Evolutionary conservation across 176 grass and related monocot genomes (phyloP).

Genomic region (Oryza meridionalis): DNA sequence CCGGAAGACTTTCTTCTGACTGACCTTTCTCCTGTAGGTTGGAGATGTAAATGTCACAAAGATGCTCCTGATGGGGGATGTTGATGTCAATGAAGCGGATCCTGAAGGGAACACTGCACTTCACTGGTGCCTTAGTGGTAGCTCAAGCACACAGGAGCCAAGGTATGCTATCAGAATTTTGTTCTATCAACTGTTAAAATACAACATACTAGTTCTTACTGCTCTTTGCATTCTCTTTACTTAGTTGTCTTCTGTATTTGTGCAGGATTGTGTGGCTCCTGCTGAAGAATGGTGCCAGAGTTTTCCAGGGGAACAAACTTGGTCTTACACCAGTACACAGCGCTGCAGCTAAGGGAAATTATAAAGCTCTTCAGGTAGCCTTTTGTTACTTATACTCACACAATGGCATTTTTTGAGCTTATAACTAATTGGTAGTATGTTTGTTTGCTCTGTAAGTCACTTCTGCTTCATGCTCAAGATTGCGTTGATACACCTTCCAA

Average conservation of each 20-base stretch:
- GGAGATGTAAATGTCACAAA: conserved; percentile 58
- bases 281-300: conserved; percentile 60
- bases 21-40: conserved; percentile 26
- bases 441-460: conserved; percentile 35
- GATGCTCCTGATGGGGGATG: conserved; percentile 59
- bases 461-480: conserved; percentile 57
- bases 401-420: too few relatives aligned
- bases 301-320: conserved; percentile 63
- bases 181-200: not conserved
- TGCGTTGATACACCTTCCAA: conserved; percentile 67
- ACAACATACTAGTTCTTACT: not conserved
- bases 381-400: not conserved
- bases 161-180: conserved; percentile 39
- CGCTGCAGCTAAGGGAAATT: conserved; percentile 64
- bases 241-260: conserved; percentile 9
- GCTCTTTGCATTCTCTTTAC: not conserved
- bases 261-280: conserved; percentile 62
- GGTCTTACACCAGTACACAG: conserved; percentile 62
- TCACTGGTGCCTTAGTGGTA: conserved; percentile 55
- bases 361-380: conserved; percentile 63
- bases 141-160: conserved; percentile 56
- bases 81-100: conserved; percentile 58
- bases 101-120: conserved; percentile 62
- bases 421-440: too few relatives aligned
- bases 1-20: not conserved